Base-by-base conservation (phyloP, 148 eudicot genomes). In the Euryodendron excelsum region DNA sequence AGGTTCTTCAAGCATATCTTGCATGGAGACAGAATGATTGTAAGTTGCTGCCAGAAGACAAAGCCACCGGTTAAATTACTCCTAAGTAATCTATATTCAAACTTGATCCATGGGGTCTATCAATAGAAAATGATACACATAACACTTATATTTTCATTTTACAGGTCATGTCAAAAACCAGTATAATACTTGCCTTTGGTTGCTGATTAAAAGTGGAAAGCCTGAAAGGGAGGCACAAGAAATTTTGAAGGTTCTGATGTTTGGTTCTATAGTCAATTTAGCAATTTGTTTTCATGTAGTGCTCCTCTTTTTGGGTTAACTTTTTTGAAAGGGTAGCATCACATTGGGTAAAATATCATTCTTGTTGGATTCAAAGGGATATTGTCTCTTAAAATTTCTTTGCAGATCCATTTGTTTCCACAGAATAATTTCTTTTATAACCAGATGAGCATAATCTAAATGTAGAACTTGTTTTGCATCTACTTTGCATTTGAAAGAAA, bases 11-110 rank as follows among this genome's bases (percentile, higher is more conserved):
- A 81, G 86, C 85, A 68, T 95, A 89, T 87, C 87, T 95, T 78
- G 78, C 85, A 36, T 95, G 99, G 99, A 89, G 94, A 85, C 99
- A 93, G 77, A 84, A 72, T 28, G 88, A 91, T 44, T 95, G 99
- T 94, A 83, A 88, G 98, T 80, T 62, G 48, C 9, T 60, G 47
- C 60, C 23, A 15, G 18, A 28, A 33, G 67, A 69, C 23, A 34
- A 20, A 50, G 63, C 62, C 8, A 5, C 58, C 33, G 37, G n/a
- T 8, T 45, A 14, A 45, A n/a, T 12, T 33, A 69, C 56, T 11
- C 30, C 12, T 1, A 33, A 15, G 48, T 50, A 33, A 17, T 45
- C 8, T 34, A 23, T 48, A 18, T 47, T 21, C 28, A 27, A 5
- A 31, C 21, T 4, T 69, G 33, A 21, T 18, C 18, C 5, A 14